A percentile compares a stretch with the other conserved stretches of the same genome.
Evolutionary conservation across 2,329 filamentous ascomycete species (phyloP).

Genomic region (Claviceps quebecensis): DNA sequence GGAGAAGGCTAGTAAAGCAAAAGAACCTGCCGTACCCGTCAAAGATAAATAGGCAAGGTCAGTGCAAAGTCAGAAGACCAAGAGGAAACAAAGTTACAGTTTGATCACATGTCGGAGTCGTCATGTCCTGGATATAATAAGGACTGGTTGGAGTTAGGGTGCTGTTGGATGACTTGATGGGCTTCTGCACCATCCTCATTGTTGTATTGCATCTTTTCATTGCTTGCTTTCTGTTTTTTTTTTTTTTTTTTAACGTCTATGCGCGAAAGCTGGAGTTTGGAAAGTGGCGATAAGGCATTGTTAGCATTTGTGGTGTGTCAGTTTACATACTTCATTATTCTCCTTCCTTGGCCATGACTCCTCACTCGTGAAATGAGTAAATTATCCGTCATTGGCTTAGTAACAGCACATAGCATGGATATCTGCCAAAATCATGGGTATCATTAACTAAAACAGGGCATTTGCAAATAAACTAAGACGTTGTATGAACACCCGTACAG

Average conservation of each 20-base stretch:
- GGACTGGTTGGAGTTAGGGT: conserved; percentile 5
- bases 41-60: conserved; percentile 7
- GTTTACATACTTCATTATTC: neutral
- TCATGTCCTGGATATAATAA: conserved; percentile 3
- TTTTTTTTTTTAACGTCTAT: conserved; percentile 5
- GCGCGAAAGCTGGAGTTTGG: conserved; percentile 18
- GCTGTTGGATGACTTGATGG: conserved; percentile 3
- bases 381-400: neutral
- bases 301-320: neutral
- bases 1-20: conserved; percentile 41
- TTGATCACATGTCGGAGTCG: conserved; percentile 4
- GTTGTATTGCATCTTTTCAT: neutral
- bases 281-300: conserved; percentile 3
- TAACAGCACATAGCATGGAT: neutral
- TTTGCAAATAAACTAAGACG: neutral
- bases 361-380: neutral
- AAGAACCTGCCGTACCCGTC: conserved; percentile 16
- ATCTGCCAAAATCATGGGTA: neutral
- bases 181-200: neutral
- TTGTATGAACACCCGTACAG: neutral
- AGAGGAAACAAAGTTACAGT: conserved; percentile 4
- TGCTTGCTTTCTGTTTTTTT: neutral
- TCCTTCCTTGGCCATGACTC: neutral
- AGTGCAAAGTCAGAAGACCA: neutral
- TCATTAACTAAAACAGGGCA: neutral